Conservation (phyloP, 2,329 filamentous ascomycete genomes). For the Phialophora chinensis region DNA sequence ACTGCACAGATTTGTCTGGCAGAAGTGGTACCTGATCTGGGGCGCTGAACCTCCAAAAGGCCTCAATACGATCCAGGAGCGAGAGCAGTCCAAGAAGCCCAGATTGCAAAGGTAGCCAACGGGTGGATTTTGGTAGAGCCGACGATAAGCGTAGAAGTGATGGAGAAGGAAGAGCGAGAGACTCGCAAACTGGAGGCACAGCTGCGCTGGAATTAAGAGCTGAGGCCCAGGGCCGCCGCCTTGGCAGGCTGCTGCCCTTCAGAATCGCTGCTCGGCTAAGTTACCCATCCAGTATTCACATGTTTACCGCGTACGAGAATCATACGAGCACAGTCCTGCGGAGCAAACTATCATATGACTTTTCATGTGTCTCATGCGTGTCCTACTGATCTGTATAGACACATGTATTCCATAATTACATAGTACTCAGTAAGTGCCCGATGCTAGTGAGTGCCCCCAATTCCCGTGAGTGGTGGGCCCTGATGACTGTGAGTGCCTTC, state of each 20-base stretch:
- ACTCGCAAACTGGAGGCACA: too few species aligned
- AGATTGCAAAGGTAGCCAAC: background rate
- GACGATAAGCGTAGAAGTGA: slow-evolving; percentile 1
- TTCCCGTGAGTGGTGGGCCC: too few species aligned
- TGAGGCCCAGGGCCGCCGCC: background rate
- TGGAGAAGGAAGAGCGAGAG: background rate
- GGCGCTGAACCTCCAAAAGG: background rate
- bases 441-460: too few species aligned
- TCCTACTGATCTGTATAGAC: too few species aligned
- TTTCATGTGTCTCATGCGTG: too few species aligned
- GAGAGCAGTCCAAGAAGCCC: background rate
- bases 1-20: slow-evolving; percentile 6
- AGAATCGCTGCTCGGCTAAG: background rate
- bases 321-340: too few species aligned
- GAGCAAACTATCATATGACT: too few species aligned
- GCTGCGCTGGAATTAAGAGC: slow-evolving; percentile 8
- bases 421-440: too few species aligned
- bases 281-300: background rate
- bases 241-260: background rate
- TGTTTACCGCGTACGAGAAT: too few species aligned
- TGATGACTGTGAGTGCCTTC: too few species aligned
- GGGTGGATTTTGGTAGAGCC: background rate
- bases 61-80: background rate
- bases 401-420: too few species aligned
- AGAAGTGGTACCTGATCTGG: background rate